Evolutionary conservation across 108 stramenopile species (phyloP), one percentile per base, ranked within the genome.

Genomic region (Parietichytrium sp.): DNA sequence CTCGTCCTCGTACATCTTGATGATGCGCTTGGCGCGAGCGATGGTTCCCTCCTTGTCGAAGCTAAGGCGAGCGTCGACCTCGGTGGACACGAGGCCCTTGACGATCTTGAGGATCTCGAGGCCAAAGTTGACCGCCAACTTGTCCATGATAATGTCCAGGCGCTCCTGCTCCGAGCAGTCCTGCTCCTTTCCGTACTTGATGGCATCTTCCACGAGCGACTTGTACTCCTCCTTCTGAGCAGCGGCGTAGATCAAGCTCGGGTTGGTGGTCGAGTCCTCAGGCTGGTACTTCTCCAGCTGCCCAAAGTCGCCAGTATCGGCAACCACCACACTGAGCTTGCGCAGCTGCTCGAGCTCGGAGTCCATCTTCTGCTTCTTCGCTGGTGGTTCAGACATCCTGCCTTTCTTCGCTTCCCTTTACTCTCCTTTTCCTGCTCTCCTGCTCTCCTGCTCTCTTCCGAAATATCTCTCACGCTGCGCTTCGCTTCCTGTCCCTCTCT

Each of bases 41-140:
- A 98, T 88, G 45, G 90, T 92, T 29, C 80, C 93, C 47, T 93
- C 93, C 33, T 93, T 94, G 84, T 98, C 95, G 81, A 92, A 97
- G 80, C 92, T 92, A 48, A 97, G 87, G 33, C 97, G 93, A 54
- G 93, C 90, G 87, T 99, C 97, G 4, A 99, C 96, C 91, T 98
- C 96, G 45, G 96, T 99, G 77, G 94, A 96, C 23, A 99, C 94
- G 55, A 88, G 87, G 18, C 98, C 98, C 6, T 93, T 91, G 12
- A 99, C 95, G 48, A 95, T 54, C 51, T 85, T 85, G 3, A 91
- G 52, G 25, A 99, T 88, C 54, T 95, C 89, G 52, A 88, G 84
- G 12, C 98, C 98, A 52, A 99, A 91, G 84, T 96, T 94, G 50
- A 98, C 97, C 13, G 96, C 93, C 49, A 99, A 82, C 61, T 89